A percentile compares a stretch with the other conserved stretches of the same genome.
phyloP scores from a whole-genome alignment of 2,329 filamentous ascomycete species.

The Exutisphaerella laricina region DNA sequence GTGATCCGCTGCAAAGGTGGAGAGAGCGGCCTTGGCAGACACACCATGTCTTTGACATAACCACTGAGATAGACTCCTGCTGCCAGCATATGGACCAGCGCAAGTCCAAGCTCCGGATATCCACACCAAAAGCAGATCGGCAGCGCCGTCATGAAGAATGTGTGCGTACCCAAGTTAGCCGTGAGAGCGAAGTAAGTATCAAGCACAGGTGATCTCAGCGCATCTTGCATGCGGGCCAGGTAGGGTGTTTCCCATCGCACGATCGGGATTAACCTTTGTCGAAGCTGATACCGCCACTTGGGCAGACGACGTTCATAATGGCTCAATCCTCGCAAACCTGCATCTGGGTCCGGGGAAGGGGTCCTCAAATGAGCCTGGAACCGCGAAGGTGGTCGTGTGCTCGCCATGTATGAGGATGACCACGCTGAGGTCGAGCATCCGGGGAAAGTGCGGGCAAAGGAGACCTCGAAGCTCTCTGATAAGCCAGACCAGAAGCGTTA shows the following conservation, averaged over 20 bases:
- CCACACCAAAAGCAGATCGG: constrained; percentile 97
- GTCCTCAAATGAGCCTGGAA: constrained; percentile 26
- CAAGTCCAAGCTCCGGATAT: constrained; percentile 75
- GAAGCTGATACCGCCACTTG: constrained; percentile 78
- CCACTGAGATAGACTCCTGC: constrained; percentile 67
- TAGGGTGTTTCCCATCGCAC: constrained; percentile 94
- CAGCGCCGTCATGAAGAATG: constrained; percentile 95
- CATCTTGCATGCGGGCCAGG: constrained; percentile 78
- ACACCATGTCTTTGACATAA: constrained; percentile 90
- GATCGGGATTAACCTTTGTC: constrained; percentile 75
- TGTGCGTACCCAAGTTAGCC: constrained; percentile 94
- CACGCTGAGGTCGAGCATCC: constrained; percentile 18
- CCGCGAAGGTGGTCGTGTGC: constrained; percentile 11
- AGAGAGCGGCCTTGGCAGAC: constrained; percentile 83
- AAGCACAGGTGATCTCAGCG: constrained; percentile 71
- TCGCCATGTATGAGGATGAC: constrained; percentile 19
- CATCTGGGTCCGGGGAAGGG: constrained; percentile 48
- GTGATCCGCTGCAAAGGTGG: constrained; percentile 91
- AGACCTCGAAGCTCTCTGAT: constrained; percentile 1
- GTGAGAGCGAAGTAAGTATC: constrained; percentile 97
- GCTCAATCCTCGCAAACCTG: constrained; percentile 73
- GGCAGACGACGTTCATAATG: constrained; percentile 63
- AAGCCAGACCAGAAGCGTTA: constrained; percentile 1
- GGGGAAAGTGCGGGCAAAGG: constrained; percentile 1
- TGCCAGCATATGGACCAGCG: constrained; percentile 57